Evolutionary conservation across 2,329 filamentous ascomycete genomes (phyloP), one percentile per base, ranked within the genome.

Genomic region (Nannizziopsis arthrosporioides): DNA sequence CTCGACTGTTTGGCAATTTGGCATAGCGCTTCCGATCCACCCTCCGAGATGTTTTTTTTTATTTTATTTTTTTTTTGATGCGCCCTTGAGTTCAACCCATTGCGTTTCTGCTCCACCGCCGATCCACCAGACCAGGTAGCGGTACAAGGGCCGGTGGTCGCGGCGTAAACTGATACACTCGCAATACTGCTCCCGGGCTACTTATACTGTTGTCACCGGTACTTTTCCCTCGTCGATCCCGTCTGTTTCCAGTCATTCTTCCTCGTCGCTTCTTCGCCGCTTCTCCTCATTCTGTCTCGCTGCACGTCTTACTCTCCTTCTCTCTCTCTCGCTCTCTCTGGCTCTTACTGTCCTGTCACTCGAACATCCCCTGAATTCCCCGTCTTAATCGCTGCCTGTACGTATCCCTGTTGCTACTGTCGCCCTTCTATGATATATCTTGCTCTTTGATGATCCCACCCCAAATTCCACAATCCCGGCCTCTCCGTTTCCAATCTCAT

Each of bases 201-300:
- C 44, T 22, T 34, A 34, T 34, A 32, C 22, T n/a, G 22, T 40
- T 40, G 44, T 46, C 44, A 46, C 44, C 39, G 44, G 44, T 46
- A 46, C 44, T n/a, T 44, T 27, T 27, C 7, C 22, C 22, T 3
- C 22, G 22, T 27, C 22, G 22, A 27, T 27, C 22, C 22, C 22
- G 22, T 27, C 22, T 7, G 3, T 3, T 4, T 27, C 22, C 22
- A 27, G 22, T 27, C 22, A 3, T 27, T 27, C 22, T 27, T 27
- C 22, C 7, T 7, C 22, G 43, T 38, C 35, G 27, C 17, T 36
- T 17, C 8, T 27, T 44, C 42, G 42, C 46, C 27, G 17, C 32
- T 32, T 30, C 32, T 36, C 10, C 3, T 42, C 19, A 17, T 17
- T 38, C 34, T 1, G 32, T 15, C 45, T 36, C n/a, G 22, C 35